Percentiles rank a stretch among this genome's conserved stretches.
Conservation (phyloP, 176 grass and related monocot species). For the Zoysia pacifica region DNA sequence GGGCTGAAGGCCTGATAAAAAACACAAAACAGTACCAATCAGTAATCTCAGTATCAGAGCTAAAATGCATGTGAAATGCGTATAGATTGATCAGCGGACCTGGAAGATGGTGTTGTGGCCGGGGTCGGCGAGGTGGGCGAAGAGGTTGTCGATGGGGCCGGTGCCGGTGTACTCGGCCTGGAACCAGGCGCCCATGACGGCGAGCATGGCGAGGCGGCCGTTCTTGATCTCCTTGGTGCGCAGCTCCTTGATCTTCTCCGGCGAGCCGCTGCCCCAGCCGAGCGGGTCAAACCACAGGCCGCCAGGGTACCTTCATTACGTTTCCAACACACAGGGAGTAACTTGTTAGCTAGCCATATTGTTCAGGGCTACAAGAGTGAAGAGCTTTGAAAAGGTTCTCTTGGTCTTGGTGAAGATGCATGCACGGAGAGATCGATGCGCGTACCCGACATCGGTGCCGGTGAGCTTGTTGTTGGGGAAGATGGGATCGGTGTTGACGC, state of each 20-base stretch:
- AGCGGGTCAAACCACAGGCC: conserved; percentile 94
- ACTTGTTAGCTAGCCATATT: not conserved
- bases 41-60: not conserved
- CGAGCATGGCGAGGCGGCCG: conserved; percentile 92
- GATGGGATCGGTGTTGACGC: conserved; percentile 86
- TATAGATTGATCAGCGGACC: conserved; percentile 30
- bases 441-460: conserved; percentile 84
- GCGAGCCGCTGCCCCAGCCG: conserved; percentile 68
- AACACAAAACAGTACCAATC: not conserved
- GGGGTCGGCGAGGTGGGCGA: conserved; percentile 92
- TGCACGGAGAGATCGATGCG: no score
- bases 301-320: conserved; percentile 63
- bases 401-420: no score
- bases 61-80: not conserved
- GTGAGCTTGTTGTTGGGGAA: conserved; percentile 96
- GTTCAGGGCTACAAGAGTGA: not conserved
- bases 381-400: no score
- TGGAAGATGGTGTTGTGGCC: conserved; percentile 83
- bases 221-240: conserved; percentile 99
- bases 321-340: not conserved
- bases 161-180: conserved; percentile 90
- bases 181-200: conserved; percentile 96
- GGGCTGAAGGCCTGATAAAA: conserved; percentile 69
- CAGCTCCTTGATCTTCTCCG: conserved; percentile 84
- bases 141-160: conserved; percentile 94